These are phyloP conservation scores for Hibiscus trionum DNA, from an alignment of 345 rosid species.

Conservation along the genomic window DNA sequence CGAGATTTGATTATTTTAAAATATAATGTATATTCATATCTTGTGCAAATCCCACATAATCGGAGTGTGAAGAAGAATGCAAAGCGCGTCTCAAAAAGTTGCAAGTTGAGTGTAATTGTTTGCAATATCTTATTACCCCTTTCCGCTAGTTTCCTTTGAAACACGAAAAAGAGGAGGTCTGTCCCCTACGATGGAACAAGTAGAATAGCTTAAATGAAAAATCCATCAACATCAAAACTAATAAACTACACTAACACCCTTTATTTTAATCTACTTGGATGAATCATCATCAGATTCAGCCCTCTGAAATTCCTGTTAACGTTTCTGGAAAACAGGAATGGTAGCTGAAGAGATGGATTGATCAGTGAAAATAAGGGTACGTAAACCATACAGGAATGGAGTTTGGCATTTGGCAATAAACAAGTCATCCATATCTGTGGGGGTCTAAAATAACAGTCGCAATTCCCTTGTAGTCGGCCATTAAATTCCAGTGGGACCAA, in stretches of 20 bases:
- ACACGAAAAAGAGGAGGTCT: neutral
- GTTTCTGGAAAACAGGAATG: neutral
- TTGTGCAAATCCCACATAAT: neutral
- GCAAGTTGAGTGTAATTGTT: no score
- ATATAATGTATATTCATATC: no score
- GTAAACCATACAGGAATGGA: neutral
- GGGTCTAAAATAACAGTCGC: constrained; percentile 19
- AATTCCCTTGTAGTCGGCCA: constrained; percentile 17
- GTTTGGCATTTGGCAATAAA: constrained; percentile 2
- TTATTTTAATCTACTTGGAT: neutral
- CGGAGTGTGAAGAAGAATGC: neutral
- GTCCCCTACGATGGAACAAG: neutral
- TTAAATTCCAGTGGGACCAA: constrained; percentile 31
- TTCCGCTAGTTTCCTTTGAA: neutral
- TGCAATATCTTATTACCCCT: neutral
- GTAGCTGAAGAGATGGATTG: no score
- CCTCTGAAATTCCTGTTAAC: neutral
- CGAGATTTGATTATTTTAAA: no score
- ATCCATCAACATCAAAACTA: neutral
- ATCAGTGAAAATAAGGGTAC: no score
- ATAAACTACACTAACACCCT: neutral
- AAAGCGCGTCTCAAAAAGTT: neutral
- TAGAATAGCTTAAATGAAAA: no score
- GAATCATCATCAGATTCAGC: neutral
- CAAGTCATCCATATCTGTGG: neutral